phyloP scores from a whole-genome alignment of 148 eudicot species.

The Rhododendron simsii region DNA sequence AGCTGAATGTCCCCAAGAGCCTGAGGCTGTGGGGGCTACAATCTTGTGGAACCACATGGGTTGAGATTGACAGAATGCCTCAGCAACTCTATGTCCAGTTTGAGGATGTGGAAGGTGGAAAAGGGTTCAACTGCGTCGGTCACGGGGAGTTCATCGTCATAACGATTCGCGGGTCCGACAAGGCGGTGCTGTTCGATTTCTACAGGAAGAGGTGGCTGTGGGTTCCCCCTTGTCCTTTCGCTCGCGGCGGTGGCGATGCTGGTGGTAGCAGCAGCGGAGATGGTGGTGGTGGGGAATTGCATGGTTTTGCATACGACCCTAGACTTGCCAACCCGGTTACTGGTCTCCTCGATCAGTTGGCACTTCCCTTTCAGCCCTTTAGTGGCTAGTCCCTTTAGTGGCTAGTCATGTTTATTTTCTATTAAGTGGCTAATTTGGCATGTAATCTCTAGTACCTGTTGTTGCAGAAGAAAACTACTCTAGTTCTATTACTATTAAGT shows the following conservation, averaged over 20 bases:
- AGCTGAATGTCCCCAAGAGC: conserved; percentile 83
- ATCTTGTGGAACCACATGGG: conserved; percentile 66
- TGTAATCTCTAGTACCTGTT: not conserved
- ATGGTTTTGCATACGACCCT: conserved; percentile 81
- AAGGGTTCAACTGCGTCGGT: conserved; percentile 76
- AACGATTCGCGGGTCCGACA: conserved; percentile 43
- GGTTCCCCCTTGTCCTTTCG: conserved; percentile 61
- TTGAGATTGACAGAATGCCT: conserved; percentile 91
- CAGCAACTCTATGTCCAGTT: conserved; percentile 72
- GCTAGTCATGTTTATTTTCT: not conserved
- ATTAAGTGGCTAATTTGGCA: not conserved
- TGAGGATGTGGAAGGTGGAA: conserved; percentile 52
- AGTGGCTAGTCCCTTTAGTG: conserved; percentile 19
- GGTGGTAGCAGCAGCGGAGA: conserved; percentile 15
- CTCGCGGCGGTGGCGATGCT: not conserved
- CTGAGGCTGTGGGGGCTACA: conserved; percentile 74
- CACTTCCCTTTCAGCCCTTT: conserved; percentile 43
- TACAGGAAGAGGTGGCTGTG: conserved; percentile 63
- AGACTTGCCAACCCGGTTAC: conserved; percentile 75
- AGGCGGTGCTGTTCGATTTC: conserved; percentile 65
- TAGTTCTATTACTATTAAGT: not conserved
- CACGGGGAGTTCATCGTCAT: conserved; percentile 70
- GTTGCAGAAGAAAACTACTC: not conserved
- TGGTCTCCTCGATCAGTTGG: conserved; percentile 64
- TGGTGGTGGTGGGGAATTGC: conserved; percentile 39